These are phyloP conservation scores for Rubia peregrina DNA, from an alignment of 305 asterid genomes.

Conservation along the genomic window DNA sequence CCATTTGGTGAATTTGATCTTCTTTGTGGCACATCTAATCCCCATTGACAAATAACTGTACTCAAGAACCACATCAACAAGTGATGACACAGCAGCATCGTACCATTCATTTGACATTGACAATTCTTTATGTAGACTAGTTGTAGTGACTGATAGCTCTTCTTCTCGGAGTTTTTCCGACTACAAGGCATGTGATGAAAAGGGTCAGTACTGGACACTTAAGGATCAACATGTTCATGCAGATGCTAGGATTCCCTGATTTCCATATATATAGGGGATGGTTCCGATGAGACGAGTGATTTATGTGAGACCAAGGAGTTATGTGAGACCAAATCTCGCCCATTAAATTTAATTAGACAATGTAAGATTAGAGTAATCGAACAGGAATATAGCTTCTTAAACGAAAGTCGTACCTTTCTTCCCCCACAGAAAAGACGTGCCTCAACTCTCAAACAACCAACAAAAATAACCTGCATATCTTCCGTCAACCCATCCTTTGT, in stretches of 20 bases:
- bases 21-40: constrained; percentile 6
- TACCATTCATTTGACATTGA: constrained; percentile 74
- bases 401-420: too few relatives aligned
- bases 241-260: neutral
- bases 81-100: constrained; percentile 6
- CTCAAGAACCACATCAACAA: neutral
- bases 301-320: too few relatives aligned
- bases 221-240: neutral
- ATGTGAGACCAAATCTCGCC: too few relatives aligned
- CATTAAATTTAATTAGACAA: too few relatives aligned
- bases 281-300: too few relatives aligned
- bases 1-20: constrained; percentile 6
- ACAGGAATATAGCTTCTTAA: too few relatives aligned
- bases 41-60: neutral
- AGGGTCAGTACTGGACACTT: neutral
- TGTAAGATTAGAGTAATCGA: too few relatives aligned
- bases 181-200: constrained; percentile 24
- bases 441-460: constrained; percentile 39
- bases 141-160: constrained; percentile 89
- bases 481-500: constrained; percentile 44
- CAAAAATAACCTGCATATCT: constrained; percentile 44
- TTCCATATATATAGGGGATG: too few relatives aligned
- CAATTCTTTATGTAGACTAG: constrained; percentile 87
- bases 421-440: neutral
- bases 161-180: constrained; percentile 63